Percentiles rank a stretch among this genome's conserved stretches.
phyloP scores from a whole-genome alignment of 208 protist genomes.

The Angomonas ambiguus region DNA sequence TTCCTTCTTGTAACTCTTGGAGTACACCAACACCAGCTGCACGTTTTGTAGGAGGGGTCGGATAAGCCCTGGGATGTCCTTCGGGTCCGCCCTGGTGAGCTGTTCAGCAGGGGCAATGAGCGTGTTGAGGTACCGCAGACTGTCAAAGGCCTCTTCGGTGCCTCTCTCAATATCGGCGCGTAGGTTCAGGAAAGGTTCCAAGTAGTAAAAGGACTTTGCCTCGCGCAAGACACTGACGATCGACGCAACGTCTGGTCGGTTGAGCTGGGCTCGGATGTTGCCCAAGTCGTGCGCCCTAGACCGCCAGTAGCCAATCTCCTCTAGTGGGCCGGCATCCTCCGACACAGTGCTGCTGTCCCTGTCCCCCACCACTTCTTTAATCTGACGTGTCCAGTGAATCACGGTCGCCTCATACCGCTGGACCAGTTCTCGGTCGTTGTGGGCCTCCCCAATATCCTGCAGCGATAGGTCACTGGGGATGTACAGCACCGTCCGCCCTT shows the following conservation, averaged over 20 bases:
- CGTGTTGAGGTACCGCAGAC: constrained; percentile 93
- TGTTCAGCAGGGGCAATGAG: constrained; percentile 92
- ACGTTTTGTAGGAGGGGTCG: constrained; percentile 87
- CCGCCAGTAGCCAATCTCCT: constrained; percentile 96
- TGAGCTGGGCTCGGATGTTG: constrained; percentile 94
- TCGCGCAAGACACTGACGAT: constrained; percentile 91
- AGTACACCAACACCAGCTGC: constrained; percentile 92
- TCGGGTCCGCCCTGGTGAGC: constrained; percentile 75
- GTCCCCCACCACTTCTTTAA: constrained; percentile 96
- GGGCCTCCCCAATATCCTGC: constrained; percentile 36
- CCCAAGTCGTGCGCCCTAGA: constrained; percentile 91
- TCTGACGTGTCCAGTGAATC: constrained; percentile 98
- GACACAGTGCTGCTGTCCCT: constrained; percentile 22
- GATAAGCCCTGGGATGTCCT: constrained; percentile 91
- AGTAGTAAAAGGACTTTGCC: constrained; percentile 93
- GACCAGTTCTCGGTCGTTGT: constrained; percentile 93
- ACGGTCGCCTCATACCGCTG: constrained; percentile 96
- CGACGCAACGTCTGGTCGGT: constrained; percentile 81
- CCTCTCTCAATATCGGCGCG: constrained; percentile 90
- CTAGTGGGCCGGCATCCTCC: constrained; percentile 86
- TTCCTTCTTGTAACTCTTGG: constrained; percentile 95
- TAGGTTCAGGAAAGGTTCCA: constrained; percentile 93
- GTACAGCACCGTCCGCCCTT: constrained; percentile 97
- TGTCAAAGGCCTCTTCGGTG: constrained; percentile 94
- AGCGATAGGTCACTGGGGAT: constrained; percentile 90